Conservation (phyloP, 805 yeast genomes). For the Metschnikowia gruessii region DNA sequence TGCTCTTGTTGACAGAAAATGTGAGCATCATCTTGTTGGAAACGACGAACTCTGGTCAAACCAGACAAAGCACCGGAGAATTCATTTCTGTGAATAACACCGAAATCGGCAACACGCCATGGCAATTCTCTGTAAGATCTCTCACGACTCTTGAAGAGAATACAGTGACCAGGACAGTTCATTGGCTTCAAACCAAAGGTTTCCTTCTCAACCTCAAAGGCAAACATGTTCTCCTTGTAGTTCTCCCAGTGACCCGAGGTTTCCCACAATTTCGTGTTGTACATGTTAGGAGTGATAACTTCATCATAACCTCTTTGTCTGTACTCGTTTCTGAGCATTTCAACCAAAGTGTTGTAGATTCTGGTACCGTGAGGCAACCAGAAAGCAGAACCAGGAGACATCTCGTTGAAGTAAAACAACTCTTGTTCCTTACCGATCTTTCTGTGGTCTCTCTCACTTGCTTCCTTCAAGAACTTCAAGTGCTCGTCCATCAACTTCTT, state of each 20-base stretch:
- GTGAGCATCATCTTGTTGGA: constrained; percentile 99
- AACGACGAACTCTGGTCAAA: constrained; percentile 95
- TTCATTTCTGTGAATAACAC: constrained; percentile 96
- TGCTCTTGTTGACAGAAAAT: constrained; percentile 93
- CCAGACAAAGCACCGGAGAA: constrained; percentile 88
- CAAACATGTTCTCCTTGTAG: constrained; percentile 96
- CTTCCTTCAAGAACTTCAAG: constrained; percentile 91
- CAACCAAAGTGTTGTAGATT: constrained; percentile 85
- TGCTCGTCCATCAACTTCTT: constrained; percentile 94
- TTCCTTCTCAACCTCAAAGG: constrained; percentile 96
- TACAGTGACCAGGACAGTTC: constrained; percentile 92
- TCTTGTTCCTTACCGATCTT: constrained; percentile 96
- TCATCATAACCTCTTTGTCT: constrained; percentile 94
- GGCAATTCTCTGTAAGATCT: constrained; percentile 96
- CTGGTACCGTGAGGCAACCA: constrained; percentile 99
- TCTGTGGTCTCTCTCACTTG: constrained; percentile 94
- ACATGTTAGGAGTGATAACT: constrained; percentile 99
- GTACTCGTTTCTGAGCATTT: constrained; percentile 78
- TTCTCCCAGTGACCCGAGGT: constrained; percentile 99
- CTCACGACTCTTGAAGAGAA: constrained; percentile 87
- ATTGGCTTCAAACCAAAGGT: constrained; percentile 91
- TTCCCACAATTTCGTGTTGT: constrained; percentile 96
- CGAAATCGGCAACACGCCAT: constrained; percentile 98
- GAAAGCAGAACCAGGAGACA: constrained; percentile 97
- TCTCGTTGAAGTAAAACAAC: constrained; percentile 88